Evolutionary conservation across 768 basidiomycete genomes (phyloP), one percentile per base, ranked within the genome.

Genomic region (Leccinum sublutescens): DNA sequence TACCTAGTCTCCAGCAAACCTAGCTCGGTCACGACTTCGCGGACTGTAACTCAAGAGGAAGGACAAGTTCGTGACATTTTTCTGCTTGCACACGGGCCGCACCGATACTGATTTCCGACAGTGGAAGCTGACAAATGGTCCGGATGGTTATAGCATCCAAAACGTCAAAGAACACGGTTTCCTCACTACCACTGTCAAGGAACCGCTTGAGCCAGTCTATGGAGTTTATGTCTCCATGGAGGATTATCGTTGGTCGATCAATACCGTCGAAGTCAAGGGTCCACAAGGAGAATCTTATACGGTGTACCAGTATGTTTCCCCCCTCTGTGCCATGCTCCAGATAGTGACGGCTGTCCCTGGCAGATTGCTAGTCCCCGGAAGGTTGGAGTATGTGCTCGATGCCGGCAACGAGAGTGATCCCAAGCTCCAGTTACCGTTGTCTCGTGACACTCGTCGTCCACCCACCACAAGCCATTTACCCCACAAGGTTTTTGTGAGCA

Each of bases 331-430:
- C 14, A 5, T 50, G 31, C 25, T 25, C 0, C 14, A 11, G 23
- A 4, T 50, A 4, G 33, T 25, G 19, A 4, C 14, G 6, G 6
- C 17, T 15, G 2, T 34, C 23, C 8, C 23, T 27, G 15, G 6
- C 33, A 60, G 56, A 33, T n/a, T 60, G 3, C 5, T 51, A 21
- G 2, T 29, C 7, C 31, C 59, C 4, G 57, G 4, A 23, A 45
- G 19, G 19, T 3, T 45, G 1, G n/a, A 51, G 25, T 60, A 29
- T 15, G 56, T 45, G 57, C 56, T 60, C n/a, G 56, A 60, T 36
- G 23, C 59, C 19, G 40, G 40, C 21, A 45, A 19, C 29, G 29
- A 1, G 9, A 11, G 0, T 21, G 21, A 33, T 17, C 31, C 27
- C 2, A 59, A n/a, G 57, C 57, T 59, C 14, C 34, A 36, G 34